Percentiles rank a stretch among this genome's conserved stretches.
Evolutionary conservation across 768 basidiomycete genomes (phyloP).

Genomic region (Kwoniella bestiolae): DNA sequence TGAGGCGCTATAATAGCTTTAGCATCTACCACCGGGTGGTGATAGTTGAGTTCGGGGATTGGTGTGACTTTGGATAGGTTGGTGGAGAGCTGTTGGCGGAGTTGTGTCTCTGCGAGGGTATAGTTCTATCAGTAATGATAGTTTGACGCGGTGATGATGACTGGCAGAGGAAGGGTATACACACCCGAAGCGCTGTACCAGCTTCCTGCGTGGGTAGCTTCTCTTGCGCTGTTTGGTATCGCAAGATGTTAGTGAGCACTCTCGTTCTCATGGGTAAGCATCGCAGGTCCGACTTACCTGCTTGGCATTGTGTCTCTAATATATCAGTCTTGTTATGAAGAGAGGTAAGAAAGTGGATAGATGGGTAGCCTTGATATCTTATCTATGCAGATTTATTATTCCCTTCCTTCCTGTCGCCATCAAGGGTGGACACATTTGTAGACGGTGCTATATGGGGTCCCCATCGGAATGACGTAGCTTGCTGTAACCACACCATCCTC

Average conservation of each 20-base stretch:
- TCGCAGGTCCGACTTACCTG: no score
- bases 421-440: no score
- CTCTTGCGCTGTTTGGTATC: constrained; percentile 23
- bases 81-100: constrained; percentile 66
- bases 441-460: neutral
- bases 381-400: neutral
- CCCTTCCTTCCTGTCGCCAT: neutral
- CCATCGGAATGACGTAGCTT: neutral
- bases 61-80: constrained; percentile 70
- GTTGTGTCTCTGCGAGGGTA: no score
- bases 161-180: constrained; percentile 20
- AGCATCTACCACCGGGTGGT: constrained; percentile 70
- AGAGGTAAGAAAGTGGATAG: neutral
- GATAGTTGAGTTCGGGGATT: constrained; percentile 62
- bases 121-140: constrained; percentile 59
- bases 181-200: constrained; percentile 83
- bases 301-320: no score
- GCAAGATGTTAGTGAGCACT: neutral
- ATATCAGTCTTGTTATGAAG: no score
- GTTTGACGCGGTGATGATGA: neutral
- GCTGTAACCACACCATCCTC: neutral
- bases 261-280: no score
- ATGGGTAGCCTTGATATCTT: neutral
- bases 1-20: constrained; percentile 98
- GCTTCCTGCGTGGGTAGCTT: constrained; percentile 81